Conservation (phyloP, 2,329 filamentous ascomycete species). For the Cladorrhinum sp. region DNA sequence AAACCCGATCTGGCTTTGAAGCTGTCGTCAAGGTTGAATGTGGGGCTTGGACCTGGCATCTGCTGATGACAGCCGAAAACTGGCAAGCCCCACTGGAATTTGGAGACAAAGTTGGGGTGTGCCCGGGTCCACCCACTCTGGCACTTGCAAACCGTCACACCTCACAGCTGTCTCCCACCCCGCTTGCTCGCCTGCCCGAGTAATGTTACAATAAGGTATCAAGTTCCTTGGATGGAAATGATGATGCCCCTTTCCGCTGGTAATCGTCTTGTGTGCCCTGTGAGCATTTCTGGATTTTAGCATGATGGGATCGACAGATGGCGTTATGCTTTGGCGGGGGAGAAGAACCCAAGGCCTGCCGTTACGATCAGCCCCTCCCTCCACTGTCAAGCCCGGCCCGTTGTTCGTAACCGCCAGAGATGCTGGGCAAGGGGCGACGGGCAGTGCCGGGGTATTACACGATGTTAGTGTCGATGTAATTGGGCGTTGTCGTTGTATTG, state of each 20-base stretch:
- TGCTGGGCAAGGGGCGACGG: not conserved
- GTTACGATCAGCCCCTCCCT: not conserved
- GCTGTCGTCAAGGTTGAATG: not conserved
- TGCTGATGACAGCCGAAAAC: not conserved
- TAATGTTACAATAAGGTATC: not conserved
- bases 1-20: not conserved
- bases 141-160: not conserved
- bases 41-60: not conserved
- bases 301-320: not conserved
- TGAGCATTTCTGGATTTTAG: not conserved
- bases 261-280: no score
- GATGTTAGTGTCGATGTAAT: not conserved
- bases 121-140: not conserved
- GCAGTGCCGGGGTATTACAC: not conserved
- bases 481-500: no score
- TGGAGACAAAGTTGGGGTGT: not conserved
- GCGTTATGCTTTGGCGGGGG: not conserved
- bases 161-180: not conserved
- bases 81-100: not conserved
- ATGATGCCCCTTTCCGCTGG: no score
- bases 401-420: not conserved
- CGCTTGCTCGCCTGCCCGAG: not conserved
- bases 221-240: not conserved
- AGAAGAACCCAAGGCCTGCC: not conserved
- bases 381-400: not conserved